These are phyloP conservation scores for Talaromyces sp. DNA, from an alignment of 2,329 filamentous ascomycete genomes.

Conservation along the genomic window DNA sequence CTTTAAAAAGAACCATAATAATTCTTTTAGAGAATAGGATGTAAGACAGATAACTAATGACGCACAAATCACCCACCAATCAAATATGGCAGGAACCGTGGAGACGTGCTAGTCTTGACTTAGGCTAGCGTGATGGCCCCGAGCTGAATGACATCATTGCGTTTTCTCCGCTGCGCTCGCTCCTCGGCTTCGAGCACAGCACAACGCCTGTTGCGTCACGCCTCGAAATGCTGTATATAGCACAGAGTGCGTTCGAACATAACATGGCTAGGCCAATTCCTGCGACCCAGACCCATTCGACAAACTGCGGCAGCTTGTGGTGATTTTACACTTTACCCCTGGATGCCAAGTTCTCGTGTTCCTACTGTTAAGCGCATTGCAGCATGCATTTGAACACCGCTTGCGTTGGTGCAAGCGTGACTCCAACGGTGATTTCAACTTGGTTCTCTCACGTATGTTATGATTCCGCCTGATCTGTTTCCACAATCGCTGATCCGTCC, in stretches of 20 bases:
- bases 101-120: background rate
- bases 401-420: conserved; percentile 74
- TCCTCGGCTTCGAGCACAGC: background rate
- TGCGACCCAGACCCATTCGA: background rate
- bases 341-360: background rate
- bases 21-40: too few relatives aligned
- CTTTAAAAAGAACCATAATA: too few relatives aligned
- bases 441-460: conserved; percentile 73
- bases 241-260: background rate
- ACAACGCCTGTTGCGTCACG: background rate
- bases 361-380: background rate
- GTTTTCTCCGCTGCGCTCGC: background rate
- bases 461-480: background rate
- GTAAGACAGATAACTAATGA: too few relatives aligned
- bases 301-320: background rate
- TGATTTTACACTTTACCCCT: background rate
- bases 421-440: conserved; percentile 81
- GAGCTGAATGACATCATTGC: background rate
- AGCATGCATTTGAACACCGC: conserved; percentile 69
- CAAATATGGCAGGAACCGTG: background rate
- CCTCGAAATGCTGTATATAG: background rate
- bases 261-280: background rate
- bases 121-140: too few relatives aligned
- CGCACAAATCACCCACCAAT: too few relatives aligned
- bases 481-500: background rate